Evolutionary conservation across 106 monocot species (phyloP).

Genomic region (Acorus gramineus): DNA sequence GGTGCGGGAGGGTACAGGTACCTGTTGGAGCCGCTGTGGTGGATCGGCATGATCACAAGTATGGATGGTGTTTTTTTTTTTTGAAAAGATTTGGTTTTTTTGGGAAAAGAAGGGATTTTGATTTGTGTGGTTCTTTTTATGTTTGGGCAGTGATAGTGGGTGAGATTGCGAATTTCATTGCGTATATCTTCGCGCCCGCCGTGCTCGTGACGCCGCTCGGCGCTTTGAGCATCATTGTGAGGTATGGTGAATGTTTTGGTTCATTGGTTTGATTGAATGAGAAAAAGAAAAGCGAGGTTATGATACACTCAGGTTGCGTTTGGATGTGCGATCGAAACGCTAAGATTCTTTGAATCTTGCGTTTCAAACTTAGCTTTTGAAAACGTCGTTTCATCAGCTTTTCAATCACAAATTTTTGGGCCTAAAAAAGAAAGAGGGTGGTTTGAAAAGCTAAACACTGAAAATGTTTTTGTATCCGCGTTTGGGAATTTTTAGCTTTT

Average conservation of each 20-base stretch:
- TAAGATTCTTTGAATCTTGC: too few relatives aligned
- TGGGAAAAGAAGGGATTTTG: too few relatives aligned
- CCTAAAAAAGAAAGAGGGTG: too few relatives aligned
- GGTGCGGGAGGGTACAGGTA: slow-evolving; percentile 85
- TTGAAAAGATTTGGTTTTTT: not conserved
- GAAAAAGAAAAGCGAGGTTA: not conserved
- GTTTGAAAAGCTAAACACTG: too few relatives aligned
- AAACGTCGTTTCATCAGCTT: too few relatives aligned
- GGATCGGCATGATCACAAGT: slow-evolving; percentile 88
- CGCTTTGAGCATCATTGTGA: slow-evolving; percentile 89
- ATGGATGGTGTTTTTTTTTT: not conserved
- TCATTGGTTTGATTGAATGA: not conserved
- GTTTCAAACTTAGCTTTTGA: too few relatives aligned
- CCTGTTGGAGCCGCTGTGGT: slow-evolving; percentile 87
- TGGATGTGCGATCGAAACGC: too few relatives aligned
- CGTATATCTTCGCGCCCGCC: slow-evolving; percentile 88
- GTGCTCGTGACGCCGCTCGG: slow-evolving; percentile 89
- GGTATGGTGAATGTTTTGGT: slow-evolving; percentile 21
- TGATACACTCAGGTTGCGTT: too few relatives aligned
- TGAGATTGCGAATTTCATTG: slow-evolving; percentile 83
- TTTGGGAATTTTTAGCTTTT: too few relatives aligned
- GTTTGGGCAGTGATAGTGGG: slow-evolving; percentile 66
- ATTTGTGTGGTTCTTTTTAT: not conserved
- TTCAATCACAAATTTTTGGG: too few relatives aligned
- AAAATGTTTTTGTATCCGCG: too few relatives aligned